Percentiles rank a stretch among this genome's conserved stretches.
phyloP scores from a whole-genome alignment of 768 basidiomycete species.

The Lactarius trivialis region DNA sequence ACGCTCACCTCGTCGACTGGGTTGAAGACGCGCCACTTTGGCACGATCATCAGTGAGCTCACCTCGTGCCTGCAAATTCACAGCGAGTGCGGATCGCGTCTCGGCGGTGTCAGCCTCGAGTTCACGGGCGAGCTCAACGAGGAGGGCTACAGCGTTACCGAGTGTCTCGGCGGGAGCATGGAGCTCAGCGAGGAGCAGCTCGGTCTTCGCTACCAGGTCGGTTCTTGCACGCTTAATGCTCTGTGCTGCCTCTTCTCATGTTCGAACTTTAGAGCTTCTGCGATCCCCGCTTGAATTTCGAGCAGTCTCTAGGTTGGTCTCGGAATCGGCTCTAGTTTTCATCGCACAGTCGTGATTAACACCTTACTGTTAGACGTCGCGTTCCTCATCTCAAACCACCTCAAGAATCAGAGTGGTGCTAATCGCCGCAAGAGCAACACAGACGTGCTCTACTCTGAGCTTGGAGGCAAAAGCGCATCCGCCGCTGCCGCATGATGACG shows the following conservation, averaged over 20 bases:
- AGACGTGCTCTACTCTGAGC: constrained; percentile 31
- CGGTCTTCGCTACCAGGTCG: constrained; percentile 81
- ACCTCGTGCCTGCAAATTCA: constrained; percentile 80
- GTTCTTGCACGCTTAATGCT: constrained; percentile 15
- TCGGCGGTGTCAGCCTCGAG: constrained; percentile 83
- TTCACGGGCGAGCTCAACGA: constrained; percentile 89
- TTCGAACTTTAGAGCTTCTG: constrained; percentile 59
- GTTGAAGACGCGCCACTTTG: constrained; percentile 87
- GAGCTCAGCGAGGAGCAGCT: constrained; percentile 84
- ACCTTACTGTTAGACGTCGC: constrained; percentile 55
- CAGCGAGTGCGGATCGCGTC: constrained; percentile 56
- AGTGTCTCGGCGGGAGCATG: constrained; percentile 97
- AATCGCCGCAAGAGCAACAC: constrained; percentile 16
- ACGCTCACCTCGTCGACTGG: constrained; percentile 75
- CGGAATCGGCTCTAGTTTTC: background rate
- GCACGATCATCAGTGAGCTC: constrained; percentile 83
- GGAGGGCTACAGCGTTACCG: constrained; percentile 60
- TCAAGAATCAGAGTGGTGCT: constrained; percentile 54
- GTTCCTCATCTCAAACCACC: constrained; percentile 76
- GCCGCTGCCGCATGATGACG: background rate
- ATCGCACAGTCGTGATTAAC: background rate
- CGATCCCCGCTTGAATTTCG: constrained; percentile 90
- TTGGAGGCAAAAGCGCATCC: constrained; percentile 25
- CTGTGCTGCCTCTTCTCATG: background rate
- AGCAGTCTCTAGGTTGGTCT: constrained; percentile 80